Evolutionary conservation across 2,329 filamentous ascomycete species (phyloP).

Genomic region (Verticillium albo-atrum): DNA sequence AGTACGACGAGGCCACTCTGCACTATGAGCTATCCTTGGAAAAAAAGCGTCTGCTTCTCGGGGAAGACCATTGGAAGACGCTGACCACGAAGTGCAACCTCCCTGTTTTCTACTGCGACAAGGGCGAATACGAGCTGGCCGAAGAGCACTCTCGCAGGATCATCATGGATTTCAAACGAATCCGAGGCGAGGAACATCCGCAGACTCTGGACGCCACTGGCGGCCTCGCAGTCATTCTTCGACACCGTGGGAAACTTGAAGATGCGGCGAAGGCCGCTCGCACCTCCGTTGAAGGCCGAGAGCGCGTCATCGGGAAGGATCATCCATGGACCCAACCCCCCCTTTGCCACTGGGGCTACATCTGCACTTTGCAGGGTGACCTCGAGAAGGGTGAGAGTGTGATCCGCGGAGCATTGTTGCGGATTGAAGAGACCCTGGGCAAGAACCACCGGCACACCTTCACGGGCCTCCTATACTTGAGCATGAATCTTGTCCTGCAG

Average conservation of each 20-base stretch:
- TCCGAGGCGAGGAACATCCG: neutral
- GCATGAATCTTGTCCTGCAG: neutral
- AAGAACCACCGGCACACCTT: neutral
- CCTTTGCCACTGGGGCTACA: neutral
- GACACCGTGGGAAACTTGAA: neutral
- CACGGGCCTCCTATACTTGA: neutral
- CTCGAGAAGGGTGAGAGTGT: neutral
- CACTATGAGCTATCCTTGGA: neutral
- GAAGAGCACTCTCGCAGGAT: neutral
- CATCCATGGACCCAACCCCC: neutral
- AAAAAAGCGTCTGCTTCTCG: neutral
- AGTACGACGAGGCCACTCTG: neutral
- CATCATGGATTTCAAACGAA: constrained; percentile 1
- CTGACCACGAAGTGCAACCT: constrained; percentile 1
- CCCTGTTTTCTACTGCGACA: constrained; percentile 1
- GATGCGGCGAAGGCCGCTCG: neutral
- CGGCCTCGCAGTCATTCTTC: neutral
- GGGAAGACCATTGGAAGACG: constrained; percentile 1
- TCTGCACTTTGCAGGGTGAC: neutral
- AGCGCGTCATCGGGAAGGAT: neutral
- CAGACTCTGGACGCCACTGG: neutral
- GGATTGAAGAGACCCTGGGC: neutral
- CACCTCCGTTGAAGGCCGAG: neutral
- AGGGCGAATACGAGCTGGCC: neutral
- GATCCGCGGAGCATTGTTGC: neutral